phyloP scores from a whole-genome alignment of 495 filamentous ascomycete genomes.

The Penicillium daleae region DNA sequence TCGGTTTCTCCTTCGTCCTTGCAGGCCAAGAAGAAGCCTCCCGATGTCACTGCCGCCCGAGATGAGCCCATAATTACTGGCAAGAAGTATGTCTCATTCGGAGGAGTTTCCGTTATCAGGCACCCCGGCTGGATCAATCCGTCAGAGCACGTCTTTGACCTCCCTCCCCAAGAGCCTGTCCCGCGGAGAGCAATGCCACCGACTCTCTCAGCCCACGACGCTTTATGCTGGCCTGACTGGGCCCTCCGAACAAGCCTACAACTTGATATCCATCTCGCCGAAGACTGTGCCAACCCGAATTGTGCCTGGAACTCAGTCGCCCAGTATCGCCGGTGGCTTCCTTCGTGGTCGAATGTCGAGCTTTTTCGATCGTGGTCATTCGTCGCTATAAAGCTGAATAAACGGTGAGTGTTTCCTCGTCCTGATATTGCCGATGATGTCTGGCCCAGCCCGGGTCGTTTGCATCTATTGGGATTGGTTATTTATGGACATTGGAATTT shows the following conservation, averaged over 20 bases:
- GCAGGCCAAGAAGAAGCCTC: not conserved
- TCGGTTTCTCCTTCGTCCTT: too few relatives aligned
- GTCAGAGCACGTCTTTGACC: not conserved
- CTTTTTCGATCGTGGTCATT: not conserved
- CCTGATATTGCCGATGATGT: too few relatives aligned
- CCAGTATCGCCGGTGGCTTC: not conserved
- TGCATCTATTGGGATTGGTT: too few relatives aligned
- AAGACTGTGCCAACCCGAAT: not conserved
- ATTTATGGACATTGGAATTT: too few relatives aligned
- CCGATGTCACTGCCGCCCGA: not conserved
- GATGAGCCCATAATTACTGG: not conserved
- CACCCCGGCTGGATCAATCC: not conserved
- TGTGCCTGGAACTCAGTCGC: not conserved
- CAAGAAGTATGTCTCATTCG: not conserved
- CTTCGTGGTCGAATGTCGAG: not conserved
- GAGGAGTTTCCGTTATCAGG: not conserved
- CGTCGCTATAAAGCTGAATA: not conserved
- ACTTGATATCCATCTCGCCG: not conserved
- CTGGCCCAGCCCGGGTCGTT: too few relatives aligned
- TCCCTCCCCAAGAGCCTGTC: not conserved
- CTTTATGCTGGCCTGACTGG: not conserved
- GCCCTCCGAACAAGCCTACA: not conserved
- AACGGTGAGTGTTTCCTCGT: not conserved
- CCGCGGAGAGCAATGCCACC: not conserved
- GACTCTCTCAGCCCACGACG: not conserved